Evolutionary conservation across 2,329 filamentous ascomycete genomes (phyloP).

Genomic region (Zymoseptoria passerinii): DNA sequence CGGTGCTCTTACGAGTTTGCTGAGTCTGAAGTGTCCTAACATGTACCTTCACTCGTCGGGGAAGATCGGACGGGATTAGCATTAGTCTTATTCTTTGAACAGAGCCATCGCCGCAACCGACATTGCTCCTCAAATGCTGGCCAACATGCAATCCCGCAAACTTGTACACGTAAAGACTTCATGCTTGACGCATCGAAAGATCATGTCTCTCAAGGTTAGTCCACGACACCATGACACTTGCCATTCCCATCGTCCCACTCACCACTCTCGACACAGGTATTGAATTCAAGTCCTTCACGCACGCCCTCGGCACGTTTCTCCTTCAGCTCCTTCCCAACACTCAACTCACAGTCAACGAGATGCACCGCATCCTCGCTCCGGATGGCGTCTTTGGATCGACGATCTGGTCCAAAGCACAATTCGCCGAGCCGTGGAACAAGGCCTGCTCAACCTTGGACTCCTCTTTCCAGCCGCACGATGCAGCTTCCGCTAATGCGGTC

Average conservation of each 20-base stretch:
- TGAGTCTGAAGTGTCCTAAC: neutral
- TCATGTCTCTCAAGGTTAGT: constrained; percentile 3
- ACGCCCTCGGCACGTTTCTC: constrained; percentile 6
- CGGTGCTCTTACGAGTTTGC: constrained; percentile 4
- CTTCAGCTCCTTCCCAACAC: constrained; percentile 4
- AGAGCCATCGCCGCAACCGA: constrained; percentile 4
- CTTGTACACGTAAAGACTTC: constrained; percentile 1
- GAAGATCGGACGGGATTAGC: neutral
- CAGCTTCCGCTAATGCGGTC: too few species aligned
- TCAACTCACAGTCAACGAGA: neutral
- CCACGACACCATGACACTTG: neutral
- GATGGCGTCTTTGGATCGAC: neutral
- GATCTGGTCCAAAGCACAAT: neutral
- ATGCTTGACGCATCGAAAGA: constrained; percentile 4
- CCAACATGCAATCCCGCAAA: neutral
- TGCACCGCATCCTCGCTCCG: neutral
- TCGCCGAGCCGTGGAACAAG: constrained; percentile 2
- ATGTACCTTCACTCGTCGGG: neutral
- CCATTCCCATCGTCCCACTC: neutral
- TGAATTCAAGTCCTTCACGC: neutral
- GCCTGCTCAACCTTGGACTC: constrained; percentile 7
- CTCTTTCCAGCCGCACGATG: neutral
- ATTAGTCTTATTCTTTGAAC: neutral
- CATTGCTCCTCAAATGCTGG: constrained; percentile 5
- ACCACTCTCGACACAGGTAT: neutral